Conservation (phyloP, 768 basidiomycete genomes). For the Naematelia aurantialba region DNA sequence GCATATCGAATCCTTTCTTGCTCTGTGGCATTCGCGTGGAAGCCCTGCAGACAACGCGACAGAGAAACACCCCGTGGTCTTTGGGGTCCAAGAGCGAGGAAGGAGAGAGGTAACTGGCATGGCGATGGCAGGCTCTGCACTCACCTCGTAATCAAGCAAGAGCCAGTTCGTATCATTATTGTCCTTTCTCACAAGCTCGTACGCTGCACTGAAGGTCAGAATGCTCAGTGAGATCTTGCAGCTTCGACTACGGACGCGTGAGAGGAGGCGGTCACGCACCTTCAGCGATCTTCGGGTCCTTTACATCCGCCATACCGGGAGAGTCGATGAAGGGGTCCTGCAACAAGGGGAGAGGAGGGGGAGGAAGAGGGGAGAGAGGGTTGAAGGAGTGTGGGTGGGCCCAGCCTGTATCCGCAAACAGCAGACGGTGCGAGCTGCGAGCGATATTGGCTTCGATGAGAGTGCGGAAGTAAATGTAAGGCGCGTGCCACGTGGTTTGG, state of each 20-base stretch:
- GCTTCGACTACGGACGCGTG: too few relatives aligned
- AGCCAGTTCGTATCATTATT: constrained; percentile 87
- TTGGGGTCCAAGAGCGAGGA: too few relatives aligned
- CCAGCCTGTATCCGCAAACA: too few relatives aligned
- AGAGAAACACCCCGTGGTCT: too few relatives aligned
- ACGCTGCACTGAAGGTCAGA: constrained; percentile 57
- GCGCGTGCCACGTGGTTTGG: constrained; percentile 6
- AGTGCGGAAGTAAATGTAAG: not conserved
- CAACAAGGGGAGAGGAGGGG: not conserved
- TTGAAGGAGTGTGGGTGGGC: not conserved
- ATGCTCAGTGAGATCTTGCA: too few relatives aligned
- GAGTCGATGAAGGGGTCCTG: not conserved
- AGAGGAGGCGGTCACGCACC: constrained; percentile 54
- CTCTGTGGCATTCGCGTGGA: too few relatives aligned
- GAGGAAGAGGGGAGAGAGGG: not conserved
- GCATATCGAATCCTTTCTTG: too few relatives aligned
- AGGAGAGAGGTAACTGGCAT: too few relatives aligned
- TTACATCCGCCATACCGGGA: constrained; percentile 63
- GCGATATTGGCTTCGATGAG: too few relatives aligned
- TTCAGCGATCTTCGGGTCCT: constrained; percentile 67
- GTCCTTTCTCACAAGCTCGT: constrained; percentile 78
- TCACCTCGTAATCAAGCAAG: constrained; percentile 79
- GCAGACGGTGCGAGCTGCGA: not conserved
- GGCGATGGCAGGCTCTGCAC: too few relatives aligned
- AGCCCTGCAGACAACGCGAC: too few relatives aligned